Evolutionary conservation across 768 basidiomycete species (phyloP).

Genomic region (Tulasnella sp.): DNA sequence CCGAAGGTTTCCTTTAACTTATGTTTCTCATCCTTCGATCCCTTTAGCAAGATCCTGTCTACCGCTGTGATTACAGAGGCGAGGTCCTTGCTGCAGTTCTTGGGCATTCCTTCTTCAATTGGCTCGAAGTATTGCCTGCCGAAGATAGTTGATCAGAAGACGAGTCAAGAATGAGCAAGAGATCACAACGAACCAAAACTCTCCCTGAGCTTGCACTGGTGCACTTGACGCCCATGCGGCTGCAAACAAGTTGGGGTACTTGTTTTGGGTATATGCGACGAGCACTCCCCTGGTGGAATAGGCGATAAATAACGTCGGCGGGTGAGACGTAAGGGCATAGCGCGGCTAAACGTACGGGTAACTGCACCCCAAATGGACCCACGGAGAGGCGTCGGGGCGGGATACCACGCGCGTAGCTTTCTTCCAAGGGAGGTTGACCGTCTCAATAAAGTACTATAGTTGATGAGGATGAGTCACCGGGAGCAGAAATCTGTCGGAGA

Average conservation of each 20-base stretch:
- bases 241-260: slow-evolving; percentile 22
- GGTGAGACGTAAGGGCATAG: neutral
- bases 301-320: neutral
- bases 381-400: neutral
- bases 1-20: slow-evolving; percentile 11
- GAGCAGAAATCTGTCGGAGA: too few relatives aligned
- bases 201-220: slow-evolving; percentile 24
- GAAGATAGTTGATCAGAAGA: neutral
- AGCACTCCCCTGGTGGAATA: slow-evolving; percentile 14
- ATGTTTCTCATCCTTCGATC: neutral
- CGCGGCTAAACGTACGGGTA: neutral
- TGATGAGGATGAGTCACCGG: too few relatives aligned
- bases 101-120: slow-evolving; percentile 24
- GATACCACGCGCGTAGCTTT: neutral
- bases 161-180: neutral
- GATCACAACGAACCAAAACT: slow-evolving; percentile 6
- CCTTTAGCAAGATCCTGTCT: neutral
- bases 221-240: slow-evolving; percentile 28
- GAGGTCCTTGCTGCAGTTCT: slow-evolving; percentile 19
- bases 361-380: slow-evolving; percentile 24
- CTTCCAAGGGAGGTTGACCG: slow-evolving; percentile 24
- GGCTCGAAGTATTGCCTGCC: too few relatives aligned
- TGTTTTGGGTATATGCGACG: slow-evolving; percentile 19
- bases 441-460: slow-evolving; percentile 27
- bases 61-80: neutral